Evolutionary conservation across 139 green algal genomes (phyloP), one percentile per base, ranked within the genome.

Genomic region (Chlamydomonas eustigma): DNA sequence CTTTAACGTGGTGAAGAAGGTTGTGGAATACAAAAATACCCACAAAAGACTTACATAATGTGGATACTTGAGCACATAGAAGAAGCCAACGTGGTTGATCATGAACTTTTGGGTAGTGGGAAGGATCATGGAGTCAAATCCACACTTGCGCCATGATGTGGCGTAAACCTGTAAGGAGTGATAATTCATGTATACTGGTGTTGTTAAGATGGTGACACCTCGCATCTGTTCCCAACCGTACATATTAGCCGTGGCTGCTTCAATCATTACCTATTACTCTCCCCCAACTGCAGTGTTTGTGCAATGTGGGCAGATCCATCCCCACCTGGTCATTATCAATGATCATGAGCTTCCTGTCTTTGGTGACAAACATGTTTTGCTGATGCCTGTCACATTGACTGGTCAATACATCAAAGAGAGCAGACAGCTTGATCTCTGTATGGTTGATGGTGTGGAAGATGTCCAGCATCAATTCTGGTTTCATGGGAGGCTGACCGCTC

Each of bases 241-340:
- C n/a, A n/a, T n/a, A n/a, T n/a, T n/a, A n/a, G n/a, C n/a, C n/a
- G n/a, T n/a, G n/a, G n/a, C n/a, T n/a, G n/a, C n/a, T n/a, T n/a
- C n/a, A n/a, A n/a, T n/a, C n/a, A n/a, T n/a, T 58, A 58, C 18
- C 44, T 18, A 12, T 58, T 58, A 58, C 18, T 58, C 44, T 18
- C 44, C 44, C 44, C 44, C 18, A 12, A 12, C 44, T 58, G 44
- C 18, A n/a, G n/a, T n/a, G n/a, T n/a, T n/a, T n/a, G n/a, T n/a
- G n/a, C n/a, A n/a, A n/a, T n/a, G n/a, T n/a, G n/a, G n/a, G n/a
- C n/a, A n/a, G n/a, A n/a, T n/a, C n/a, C 18, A 71, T 18, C 22
- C 79, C 0, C 36, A 79, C 79, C 80, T 87, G 78, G 77, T 89
- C 84, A 65, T 89, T 89, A 71, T 89, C 84, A 68, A 89, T 89